These are phyloP conservation scores for Panaeolus cyanescens DNA, from an alignment of 768 basidiomycete species.

Conservation along the genomic window DNA sequence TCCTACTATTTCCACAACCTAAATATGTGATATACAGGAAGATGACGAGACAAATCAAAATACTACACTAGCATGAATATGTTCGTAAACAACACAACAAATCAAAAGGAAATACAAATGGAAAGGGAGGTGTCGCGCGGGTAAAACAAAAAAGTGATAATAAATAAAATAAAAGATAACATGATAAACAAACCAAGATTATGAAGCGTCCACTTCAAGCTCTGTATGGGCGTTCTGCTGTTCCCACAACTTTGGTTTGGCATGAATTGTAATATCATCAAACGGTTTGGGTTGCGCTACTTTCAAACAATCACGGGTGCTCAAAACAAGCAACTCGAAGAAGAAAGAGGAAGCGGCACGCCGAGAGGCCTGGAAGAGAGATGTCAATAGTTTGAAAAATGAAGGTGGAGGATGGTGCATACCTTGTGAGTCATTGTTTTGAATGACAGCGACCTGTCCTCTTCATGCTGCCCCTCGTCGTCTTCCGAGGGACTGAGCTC, in stretches of 20 bases:
- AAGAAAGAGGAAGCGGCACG: conserved; percentile 96
- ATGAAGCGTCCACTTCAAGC: conserved; percentile 6
- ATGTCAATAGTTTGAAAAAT: conserved; percentile 1
- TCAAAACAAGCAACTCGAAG: conserved; percentile 94
- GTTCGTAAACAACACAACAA: not conserved
- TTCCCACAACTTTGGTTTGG: conserved; percentile 87
- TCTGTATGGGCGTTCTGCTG: conserved; percentile 29
- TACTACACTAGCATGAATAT: not conserved
- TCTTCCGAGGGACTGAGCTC: conserved; percentile 61
- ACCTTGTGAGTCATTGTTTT: conserved; percentile 79
- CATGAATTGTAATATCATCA: conserved; percentile 82
- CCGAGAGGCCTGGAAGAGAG: conserved; percentile 69
- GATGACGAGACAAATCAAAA: not conserved
- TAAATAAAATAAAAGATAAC: not conserved
- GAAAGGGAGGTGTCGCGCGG: not conserved
- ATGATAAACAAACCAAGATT: not conserved
- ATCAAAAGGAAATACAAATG: not conserved
- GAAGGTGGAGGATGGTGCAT: conserved; percentile 9
- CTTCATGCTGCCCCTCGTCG: conserved; percentile 33
- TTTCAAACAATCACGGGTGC: conserved; percentile 89
- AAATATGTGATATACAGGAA: not conserved
- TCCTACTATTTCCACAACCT: not conserved
- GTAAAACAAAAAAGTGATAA: not conserved
- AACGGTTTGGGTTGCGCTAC: conserved; percentile 75
- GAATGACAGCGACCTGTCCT: conserved; percentile 76